phyloP scores from a whole-genome alignment of 2,329 filamentous ascomycete species.

The Penicillium capsulatum region DNA sequence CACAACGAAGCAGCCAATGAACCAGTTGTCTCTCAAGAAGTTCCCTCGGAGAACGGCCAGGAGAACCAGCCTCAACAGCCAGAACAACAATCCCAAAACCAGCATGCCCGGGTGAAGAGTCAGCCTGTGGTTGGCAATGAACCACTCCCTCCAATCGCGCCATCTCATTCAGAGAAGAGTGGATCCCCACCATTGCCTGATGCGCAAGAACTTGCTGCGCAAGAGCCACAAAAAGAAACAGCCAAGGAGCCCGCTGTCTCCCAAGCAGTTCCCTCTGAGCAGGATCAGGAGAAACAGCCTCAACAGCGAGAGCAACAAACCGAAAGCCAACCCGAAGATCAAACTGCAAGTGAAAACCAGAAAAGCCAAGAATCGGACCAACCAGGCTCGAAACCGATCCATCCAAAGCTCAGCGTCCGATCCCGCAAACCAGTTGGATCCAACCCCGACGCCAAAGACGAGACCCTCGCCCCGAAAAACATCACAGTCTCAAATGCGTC shows the following conservation, averaged over 20 bases:
- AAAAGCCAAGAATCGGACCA: not conserved
- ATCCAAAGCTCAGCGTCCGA: constrained; percentile 6
- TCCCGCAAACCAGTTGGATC: constrained; percentile 9
- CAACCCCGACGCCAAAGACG: not conserved
- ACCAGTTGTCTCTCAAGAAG: not conserved
- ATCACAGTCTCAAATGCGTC: constrained; percentile 10
- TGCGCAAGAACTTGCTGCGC: constrained; percentile 1
- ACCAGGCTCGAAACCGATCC: not conserved
- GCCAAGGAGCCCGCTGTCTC: not conserved
- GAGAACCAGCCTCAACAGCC: not conserved
- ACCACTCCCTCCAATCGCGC: constrained; percentile 9
- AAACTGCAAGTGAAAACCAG: not conserved
- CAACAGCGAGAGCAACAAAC: not conserved
- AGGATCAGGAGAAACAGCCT: constrained; percentile 1
- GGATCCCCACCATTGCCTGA: constrained; percentile 1
- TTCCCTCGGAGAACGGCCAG: not conserved
- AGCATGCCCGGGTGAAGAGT: constrained; percentile 7
- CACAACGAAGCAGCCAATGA: not conserved
- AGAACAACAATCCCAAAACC: not conserved
- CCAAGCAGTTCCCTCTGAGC: not conserved
- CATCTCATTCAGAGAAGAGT: constrained; percentile 6
- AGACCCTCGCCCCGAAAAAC: constrained; percentile 3
- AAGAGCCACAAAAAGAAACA: not conserved
- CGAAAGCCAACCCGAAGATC: not conserved
- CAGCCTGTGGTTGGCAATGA: constrained; percentile 3